phyloP scores from a whole-genome alignment of 2,329 filamentous ascomycete species.

The Apiospora malaysiana region DNA sequence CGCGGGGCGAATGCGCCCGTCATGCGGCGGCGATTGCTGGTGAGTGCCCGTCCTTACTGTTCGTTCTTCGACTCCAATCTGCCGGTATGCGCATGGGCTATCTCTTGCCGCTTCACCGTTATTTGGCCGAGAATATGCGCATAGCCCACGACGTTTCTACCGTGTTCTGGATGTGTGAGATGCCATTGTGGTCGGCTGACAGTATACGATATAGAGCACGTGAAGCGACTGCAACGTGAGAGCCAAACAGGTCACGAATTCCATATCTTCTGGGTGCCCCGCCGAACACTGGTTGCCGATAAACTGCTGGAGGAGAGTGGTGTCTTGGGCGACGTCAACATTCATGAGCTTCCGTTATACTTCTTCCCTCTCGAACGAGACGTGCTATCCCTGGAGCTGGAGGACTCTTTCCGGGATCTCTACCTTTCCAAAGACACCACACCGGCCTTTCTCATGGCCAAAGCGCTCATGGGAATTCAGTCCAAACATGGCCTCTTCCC shows the following conservation, averaged over 20 bases:
- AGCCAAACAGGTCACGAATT: constrained; percentile 94
- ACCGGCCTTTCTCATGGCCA: constrained; percentile 85
- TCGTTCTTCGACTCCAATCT: neutral
- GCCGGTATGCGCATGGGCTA: neutral
- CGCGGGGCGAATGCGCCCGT: constrained; percentile 85
- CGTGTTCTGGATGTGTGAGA: neutral
- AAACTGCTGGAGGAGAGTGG: constrained; percentile 91
- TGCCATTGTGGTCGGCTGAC: neutral
- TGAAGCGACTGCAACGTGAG: constrained; percentile 86
- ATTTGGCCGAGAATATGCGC: neutral
- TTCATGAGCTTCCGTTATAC: constrained; percentile 84
- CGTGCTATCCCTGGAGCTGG: constrained; percentile 86
- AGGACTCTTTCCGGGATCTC: constrained; percentile 84
- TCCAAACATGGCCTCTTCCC: constrained; percentile 92
- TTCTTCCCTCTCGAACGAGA: constrained; percentile 94
- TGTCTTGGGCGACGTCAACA: constrained; percentile 88
- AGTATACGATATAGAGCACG: constrained; percentile 74
- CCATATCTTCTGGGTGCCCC: constrained; percentile 93
- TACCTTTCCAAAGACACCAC: constrained; percentile 92
- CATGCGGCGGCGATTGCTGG: constrained; percentile 88
- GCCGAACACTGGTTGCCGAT: constrained; percentile 89
- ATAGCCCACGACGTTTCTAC: neutral
- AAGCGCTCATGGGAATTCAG: constrained; percentile 93
- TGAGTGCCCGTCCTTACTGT: constrained; percentile 53
- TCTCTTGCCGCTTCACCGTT: neutral